phyloP scores from a whole-genome alignment of 2,329 filamentous ascomycete genomes.

The Neonectria hederae region DNA sequence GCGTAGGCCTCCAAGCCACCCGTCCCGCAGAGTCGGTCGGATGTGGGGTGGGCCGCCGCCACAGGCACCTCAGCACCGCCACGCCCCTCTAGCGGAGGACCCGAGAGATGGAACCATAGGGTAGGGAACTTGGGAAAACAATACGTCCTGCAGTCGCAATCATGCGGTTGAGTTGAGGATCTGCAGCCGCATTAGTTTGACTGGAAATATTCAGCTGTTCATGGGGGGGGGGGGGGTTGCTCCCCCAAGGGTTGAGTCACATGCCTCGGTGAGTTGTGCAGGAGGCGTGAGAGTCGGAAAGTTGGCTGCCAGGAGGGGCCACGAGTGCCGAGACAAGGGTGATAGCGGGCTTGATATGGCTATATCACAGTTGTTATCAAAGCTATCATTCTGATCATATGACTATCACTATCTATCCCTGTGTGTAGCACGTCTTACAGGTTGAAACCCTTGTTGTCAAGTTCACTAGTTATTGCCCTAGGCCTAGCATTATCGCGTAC shows the following conservation, averaged over 20 bases:
- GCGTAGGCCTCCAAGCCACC: conserved; percentile 34
- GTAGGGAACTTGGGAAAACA: background rate
- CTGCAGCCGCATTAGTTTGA: conserved; percentile 33
- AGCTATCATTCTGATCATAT: background rate
- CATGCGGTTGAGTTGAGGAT: conserved; percentile 22
- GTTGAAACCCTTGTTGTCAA: background rate
- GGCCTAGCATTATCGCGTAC: background rate
- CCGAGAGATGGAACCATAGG: background rate
- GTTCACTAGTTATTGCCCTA: background rate
- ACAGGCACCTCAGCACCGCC: conserved; percentile 27
- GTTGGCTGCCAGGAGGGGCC: background rate
- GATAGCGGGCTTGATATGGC: conserved; percentile 8
- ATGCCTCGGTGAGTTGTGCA: conserved; percentile 5
- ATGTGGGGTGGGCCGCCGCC: conserved; percentile 15
- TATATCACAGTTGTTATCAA: background rate
- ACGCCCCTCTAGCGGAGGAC: conserved; percentile 9
- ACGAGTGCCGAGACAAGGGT: conserved; percentile 20
- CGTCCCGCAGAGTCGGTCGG: conserved; percentile 15
- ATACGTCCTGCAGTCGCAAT: conserved; percentile 6
- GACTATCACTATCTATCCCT: background rate
- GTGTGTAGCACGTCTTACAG: background rate
- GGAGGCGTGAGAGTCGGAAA: conserved; percentile 9
- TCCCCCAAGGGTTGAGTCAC: conserved; percentile 15
- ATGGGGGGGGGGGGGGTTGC: conserved; percentile 21
- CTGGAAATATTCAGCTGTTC: conserved; percentile 40